phyloP scores from a whole-genome alignment of 495 filamentous ascomycete genomes.

The Aspergillus taichungensis region DNA sequence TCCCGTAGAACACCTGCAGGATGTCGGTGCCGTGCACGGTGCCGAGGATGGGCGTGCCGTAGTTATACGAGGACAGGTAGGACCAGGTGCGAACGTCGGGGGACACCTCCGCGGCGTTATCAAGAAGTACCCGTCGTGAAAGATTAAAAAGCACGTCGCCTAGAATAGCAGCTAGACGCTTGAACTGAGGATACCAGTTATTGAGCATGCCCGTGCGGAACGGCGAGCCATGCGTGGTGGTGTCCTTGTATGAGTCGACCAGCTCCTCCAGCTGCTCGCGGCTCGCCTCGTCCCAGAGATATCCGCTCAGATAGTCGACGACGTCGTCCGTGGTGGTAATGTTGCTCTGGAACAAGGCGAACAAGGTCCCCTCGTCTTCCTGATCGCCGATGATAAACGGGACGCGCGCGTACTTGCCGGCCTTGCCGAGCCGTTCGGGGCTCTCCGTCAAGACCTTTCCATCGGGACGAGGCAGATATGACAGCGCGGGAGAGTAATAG shows the following conservation, averaged over 20 bases:
- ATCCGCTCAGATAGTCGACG: conserved; percentile 45
- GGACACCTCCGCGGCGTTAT: conserved; percentile 27
- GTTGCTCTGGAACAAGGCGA: conserved; percentile 55
- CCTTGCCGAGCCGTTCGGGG: conserved; percentile 41
- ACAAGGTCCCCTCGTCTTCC: conserved; percentile 55
- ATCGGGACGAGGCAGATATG: conserved; percentile 59
- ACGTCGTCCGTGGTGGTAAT: conserved; percentile 49
- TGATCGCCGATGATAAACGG: conserved; percentile 52
- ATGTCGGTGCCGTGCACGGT: conserved; percentile 66
- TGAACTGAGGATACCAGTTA: conserved; percentile 64
- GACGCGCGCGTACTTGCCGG: conserved; percentile 47
- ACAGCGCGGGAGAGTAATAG: conserved; percentile 54
- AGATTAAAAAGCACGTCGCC: conserved; percentile 62
- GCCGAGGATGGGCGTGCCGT: conserved; percentile 59
- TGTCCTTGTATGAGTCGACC: conserved; percentile 48
- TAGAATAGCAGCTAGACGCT: conserved; percentile 66
- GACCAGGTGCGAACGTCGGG: conserved; percentile 58
- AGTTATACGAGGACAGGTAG: conserved; percentile 60
- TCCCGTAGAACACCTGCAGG: conserved; percentile 54
- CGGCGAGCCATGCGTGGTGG: conserved; percentile 46
- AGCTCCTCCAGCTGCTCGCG: conserved; percentile 36
- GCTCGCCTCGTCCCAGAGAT: conserved; percentile 49
- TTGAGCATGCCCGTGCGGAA: conserved; percentile 56
- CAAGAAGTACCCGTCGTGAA: conserved; percentile 50
- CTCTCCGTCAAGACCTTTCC: conserved; percentile 46